Base-by-base conservation (phyloP, 352 stramenopile species). In the Phytophthora pini region DNA sequence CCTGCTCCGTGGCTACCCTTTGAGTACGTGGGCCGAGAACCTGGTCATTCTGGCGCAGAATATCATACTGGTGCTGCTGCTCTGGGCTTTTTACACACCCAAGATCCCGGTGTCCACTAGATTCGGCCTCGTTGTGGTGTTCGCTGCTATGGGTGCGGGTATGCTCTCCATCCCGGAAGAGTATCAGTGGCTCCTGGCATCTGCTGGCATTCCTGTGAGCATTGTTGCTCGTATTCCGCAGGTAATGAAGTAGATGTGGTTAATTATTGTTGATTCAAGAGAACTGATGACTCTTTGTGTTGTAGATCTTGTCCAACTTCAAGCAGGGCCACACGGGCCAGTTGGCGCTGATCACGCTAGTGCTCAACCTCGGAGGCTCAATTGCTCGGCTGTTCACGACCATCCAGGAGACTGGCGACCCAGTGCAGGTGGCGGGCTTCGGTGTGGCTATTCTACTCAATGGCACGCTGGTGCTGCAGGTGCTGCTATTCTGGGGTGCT, bases 291-390 rank as follows among this genome's bases (percentile, higher is more conserved):
- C 24, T 70, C 15, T 17, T 17, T 68, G 27, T 31, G 40, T 9
- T 70, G 27, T 63, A 94, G 86, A 87, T 95, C 43, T 47, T 93
- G 34, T 87, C 87, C 26, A 97, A 97, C 75, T 95, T 94, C 61
- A 92, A 94, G 59, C 87, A 97, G 59, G 86, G 87, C 10, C 89
- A 97, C 72, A 97, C 89, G 39, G 89, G 89, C n/a, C 89, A 97
- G 63, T 74, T 97, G 29, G 88, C 89, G 41, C 79, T 97, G 17
- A 79, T 97, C 47, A 97, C 89, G 45, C 71, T 94, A 39, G 66
- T 94, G 65, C 79, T 94, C 36, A 97, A 94, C 68, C 80, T 95
- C 61, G 86, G 70, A 12, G 89, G 89, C 17, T 93, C 86, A 0
- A 61, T 93, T 45, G 89, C 89, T 34, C 84, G 89, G 1, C 75